Evolutionary conservation across 805 yeast genomes (phyloP).

Genomic region (Brettanomyces nanus): DNA sequence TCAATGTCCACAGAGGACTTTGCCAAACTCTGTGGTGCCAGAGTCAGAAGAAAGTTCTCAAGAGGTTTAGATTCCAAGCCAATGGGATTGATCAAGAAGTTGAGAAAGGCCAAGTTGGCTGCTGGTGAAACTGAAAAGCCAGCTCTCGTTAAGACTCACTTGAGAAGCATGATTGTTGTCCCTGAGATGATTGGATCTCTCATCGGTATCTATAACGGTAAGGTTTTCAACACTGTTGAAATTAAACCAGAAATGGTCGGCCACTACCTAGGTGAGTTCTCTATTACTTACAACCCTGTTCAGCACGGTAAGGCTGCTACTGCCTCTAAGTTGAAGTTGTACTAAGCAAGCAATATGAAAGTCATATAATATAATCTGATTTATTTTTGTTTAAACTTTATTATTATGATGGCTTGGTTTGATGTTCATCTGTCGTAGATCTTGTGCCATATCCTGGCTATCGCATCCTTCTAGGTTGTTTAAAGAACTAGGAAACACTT

Average conservation of each 20-base stretch:
- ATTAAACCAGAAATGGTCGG: conserved; percentile 99
- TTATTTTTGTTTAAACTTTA: no score
- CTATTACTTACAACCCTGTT: conserved; percentile 98
- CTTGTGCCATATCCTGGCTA: conserved; percentile 67
- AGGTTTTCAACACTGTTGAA: conserved; percentile 98
- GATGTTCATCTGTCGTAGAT: conserved; percentile 47
- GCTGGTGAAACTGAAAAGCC: conserved; percentile 94
- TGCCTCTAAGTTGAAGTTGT: conserved; percentile 30
- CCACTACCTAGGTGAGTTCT: conserved; percentile 99
- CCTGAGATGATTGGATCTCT: conserved; percentile 99
- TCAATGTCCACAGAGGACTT: conserved; percentile 95
- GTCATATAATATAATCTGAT: background rate
- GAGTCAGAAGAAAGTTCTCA: conserved; percentile 99
- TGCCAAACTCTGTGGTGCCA: conserved; percentile 92
- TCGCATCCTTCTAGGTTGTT: conserved; percentile 54
- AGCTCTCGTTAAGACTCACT: conserved; percentile 95
- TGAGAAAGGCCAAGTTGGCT: conserved; percentile 93
- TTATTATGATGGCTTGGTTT: no score
- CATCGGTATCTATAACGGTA: conserved; percentile 99
- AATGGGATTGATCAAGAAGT: conserved; percentile 92
- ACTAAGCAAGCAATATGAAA: conserved; percentile 22
- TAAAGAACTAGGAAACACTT: conserved; percentile 70
- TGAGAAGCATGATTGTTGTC: conserved; percentile 96
- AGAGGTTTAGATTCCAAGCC: conserved; percentile 95
- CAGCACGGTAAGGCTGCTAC: conserved; percentile 74